Evolutionary conservation across 73 alveolate species (phyloP).

Genomic region (Breviolum minutum): DNA sequence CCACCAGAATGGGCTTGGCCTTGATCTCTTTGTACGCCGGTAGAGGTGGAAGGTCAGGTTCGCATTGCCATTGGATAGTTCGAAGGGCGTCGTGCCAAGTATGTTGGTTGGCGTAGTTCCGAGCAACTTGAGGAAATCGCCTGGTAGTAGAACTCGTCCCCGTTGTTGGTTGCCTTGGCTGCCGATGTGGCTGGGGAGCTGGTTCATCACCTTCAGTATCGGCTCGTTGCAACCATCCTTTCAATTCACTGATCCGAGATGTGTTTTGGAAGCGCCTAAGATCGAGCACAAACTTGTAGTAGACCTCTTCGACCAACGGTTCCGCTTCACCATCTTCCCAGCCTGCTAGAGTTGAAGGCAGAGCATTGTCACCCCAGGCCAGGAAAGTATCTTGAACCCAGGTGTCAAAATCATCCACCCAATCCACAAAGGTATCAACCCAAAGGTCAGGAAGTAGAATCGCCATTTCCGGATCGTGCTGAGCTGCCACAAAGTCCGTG

Average conservation of each 20-base stretch:
- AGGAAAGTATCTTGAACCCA: background rate
- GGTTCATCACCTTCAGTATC: background rate
- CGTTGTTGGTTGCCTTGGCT: background rate
- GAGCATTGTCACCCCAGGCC: background rate
- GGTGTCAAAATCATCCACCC: background rate
- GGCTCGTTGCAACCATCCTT: background rate
- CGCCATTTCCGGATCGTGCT: background rate
- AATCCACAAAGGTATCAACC: background rate
- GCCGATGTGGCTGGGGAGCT: background rate
- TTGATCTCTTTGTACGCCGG: background rate
- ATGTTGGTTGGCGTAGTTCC: background rate
- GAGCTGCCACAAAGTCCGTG: background rate
- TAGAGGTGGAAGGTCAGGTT: background rate
- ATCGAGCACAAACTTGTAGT: background rate
- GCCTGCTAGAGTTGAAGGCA: background rate
- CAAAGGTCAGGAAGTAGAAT: background rate
- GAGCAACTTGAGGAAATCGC: background rate
- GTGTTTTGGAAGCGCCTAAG: background rate
- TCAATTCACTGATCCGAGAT: background rate
- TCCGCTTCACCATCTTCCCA: background rate
- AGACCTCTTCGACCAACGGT: background rate
- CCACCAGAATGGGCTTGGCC: background rate
- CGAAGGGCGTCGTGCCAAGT: background rate
- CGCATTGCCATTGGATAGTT: background rate
- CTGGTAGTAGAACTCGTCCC: background rate